Evolutionary conservation across 2,329 filamentous ascomycete genomes (phyloP).

Genomic region (Fusarium lateritium): DNA sequence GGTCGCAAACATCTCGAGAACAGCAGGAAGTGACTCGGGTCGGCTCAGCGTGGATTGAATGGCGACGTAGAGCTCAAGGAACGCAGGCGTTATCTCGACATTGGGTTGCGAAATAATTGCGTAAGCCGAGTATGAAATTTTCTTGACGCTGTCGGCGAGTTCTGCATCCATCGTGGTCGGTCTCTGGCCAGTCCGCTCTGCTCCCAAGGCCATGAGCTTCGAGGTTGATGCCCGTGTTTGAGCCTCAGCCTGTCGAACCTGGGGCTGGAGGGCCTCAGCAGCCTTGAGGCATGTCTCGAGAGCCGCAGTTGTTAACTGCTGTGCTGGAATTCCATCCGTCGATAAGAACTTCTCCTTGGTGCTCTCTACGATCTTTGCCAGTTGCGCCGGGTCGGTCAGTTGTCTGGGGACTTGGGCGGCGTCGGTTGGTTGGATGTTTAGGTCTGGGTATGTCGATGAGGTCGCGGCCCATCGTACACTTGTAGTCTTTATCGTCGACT

Average conservation of each 20-base stretch:
- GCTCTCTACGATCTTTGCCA: conserved; percentile 60
- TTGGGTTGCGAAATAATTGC: conserved; percentile 79
- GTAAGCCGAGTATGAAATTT: conserved; percentile 74
- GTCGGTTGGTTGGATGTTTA: conserved; percentile 32
- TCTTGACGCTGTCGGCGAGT: conserved; percentile 63
- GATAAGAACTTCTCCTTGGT: conserved; percentile 61
- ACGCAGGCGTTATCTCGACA: conserved; percentile 82
- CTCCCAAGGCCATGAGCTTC: conserved; percentile 65
- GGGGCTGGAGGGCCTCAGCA: conserved; percentile 61
- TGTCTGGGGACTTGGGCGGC: conserved; percentile 43
- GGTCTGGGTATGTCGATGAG: conserved; percentile 40
- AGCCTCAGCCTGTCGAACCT: conserved; percentile 57
- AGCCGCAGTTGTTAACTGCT: conserved; percentile 60
- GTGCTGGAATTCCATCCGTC: conserved; percentile 61
- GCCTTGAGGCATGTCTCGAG: conserved; percentile 63
- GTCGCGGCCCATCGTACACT: conserved; percentile 50
- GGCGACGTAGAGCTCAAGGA: conserved; percentile 82
- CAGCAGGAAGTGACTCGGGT: conserved; percentile 82
- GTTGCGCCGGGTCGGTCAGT: conserved; percentile 57
- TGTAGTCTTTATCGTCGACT: conserved; percentile 18
- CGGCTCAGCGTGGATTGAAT: conserved; percentile 81
- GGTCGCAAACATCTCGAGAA: conserved; percentile 85
- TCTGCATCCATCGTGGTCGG: conserved; percentile 52
- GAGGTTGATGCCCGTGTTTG: conserved; percentile 65
- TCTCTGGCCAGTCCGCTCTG: conserved; percentile 53